phyloP scores from a whole-genome alignment of 805 yeast species.

The Naumovozyma dairenensis region DNA sequence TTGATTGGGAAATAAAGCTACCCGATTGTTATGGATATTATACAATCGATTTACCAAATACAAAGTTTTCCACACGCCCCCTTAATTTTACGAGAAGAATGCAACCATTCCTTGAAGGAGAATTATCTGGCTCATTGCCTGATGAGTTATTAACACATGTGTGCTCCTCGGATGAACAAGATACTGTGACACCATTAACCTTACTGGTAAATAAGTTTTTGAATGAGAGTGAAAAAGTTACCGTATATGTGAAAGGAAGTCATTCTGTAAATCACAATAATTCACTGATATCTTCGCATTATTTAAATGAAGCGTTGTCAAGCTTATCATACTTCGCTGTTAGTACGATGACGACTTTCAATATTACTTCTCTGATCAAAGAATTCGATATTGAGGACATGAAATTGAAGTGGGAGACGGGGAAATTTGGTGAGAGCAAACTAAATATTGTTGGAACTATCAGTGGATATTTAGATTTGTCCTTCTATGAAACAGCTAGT shows the following conservation, averaged over 20 bases:
- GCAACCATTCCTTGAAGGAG: no score
- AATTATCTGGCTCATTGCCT: conserved; percentile 22
- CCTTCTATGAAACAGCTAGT: conserved; percentile 22
- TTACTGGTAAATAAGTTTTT: conserved; percentile 18
- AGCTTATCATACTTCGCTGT: conserved; percentile 16
- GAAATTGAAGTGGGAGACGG: conserved; percentile 28
- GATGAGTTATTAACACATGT: conserved; percentile 17
- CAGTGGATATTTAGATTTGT: conserved; percentile 25
- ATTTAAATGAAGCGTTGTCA: conserved; percentile 10
- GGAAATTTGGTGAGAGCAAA: conserved; percentile 20
- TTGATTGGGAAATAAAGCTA: conserved; percentile 31
- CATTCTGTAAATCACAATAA: conserved; percentile 1
- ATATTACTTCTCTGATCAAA: conserved; percentile 22
- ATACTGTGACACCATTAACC: conserved; percentile 26
- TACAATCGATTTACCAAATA: conserved; percentile 23
- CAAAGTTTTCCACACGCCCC: conserved; percentile 6
- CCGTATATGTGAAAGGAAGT: conserved; percentile 13
- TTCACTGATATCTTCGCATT: conserved; percentile 11
- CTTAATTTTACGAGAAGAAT: conserved; percentile 1
- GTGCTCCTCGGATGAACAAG: conserved; percentile 26
- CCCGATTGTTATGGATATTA: conserved; percentile 30
- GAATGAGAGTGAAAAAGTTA: conserved; percentile 13
- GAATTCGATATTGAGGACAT: conserved; percentile 32
- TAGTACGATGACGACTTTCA: conserved; percentile 15
- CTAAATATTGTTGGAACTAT: conserved; percentile 35